Evolutionary conservation across 768 basidiomycete species (phyloP), one percentile per base, ranked within the genome.

Genomic region (Panellus pusillus): DNA sequence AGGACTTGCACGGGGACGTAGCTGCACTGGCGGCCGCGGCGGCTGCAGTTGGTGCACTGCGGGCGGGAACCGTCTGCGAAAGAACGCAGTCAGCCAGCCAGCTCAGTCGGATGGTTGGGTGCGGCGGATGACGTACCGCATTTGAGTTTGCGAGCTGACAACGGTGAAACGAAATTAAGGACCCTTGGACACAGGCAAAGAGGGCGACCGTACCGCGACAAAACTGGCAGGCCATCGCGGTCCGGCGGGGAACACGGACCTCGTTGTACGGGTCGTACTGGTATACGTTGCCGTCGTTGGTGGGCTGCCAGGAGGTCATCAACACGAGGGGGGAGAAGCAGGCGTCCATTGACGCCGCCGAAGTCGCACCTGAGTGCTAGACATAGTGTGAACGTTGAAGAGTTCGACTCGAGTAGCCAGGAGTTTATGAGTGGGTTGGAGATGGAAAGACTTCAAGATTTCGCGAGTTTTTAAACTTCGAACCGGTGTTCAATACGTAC

Each of bases 151-250:
- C 86, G 76, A 6, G 82, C 86, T 88, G 44, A 38, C 11, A 39
- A 38, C 58, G 19, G 24, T 19, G 47, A 9, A 51, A 44, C 18
- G 43, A 41, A 45, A 50, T 18, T 17, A 41, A 42, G 18, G n/a
- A 31, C 47, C 14, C 6, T 24, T 24, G 24, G 24, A 24, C 24
- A 24, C 24, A 24, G 20, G 38, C 35, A 14, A 44, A 39, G 9
- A 59, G n/a, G n/a, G n/a, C n/a, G n/a, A 6, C 31, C 69, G 51
- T 60, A 84, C 87, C 83, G 67, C 87, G 74, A 66, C 87, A 89
- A 63, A 89, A 89, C 50, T 79, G 77, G 63, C 87, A 89, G 7
- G 87, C 87, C 84, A 89, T 87, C 0, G 82, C 78, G 0, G 80
- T 85, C 49, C 86, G 61, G 54, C 75, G 70, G 6, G 77, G 74